phyloP scores from a whole-genome alignment of 176 grass and related monocot species.

The Carex pumila region DNA sequence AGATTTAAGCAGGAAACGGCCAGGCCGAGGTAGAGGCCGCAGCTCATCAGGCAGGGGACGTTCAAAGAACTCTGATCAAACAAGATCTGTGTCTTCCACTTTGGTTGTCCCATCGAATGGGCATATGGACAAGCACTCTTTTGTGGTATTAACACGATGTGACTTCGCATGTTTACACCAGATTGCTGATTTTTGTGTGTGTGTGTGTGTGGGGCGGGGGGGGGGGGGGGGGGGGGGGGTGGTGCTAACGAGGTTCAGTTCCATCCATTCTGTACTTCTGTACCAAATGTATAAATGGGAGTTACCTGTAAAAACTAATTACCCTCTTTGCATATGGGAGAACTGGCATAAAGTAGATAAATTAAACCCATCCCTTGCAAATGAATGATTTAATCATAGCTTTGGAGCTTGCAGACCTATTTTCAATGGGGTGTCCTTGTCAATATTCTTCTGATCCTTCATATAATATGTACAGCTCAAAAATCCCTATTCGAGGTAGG shows the following conservation, averaged over 20 bases:
- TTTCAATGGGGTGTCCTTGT: neutral
- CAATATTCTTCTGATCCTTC: neutral
- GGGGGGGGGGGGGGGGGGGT: neutral
- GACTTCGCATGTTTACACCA: neutral
- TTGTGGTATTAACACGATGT: constrained; percentile 34
- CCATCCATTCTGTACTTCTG: neutral
- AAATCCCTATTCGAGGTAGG: neutral
- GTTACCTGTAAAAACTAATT: neutral
- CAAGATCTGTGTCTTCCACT: constrained; percentile 26
- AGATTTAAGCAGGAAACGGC: constrained; percentile 64
- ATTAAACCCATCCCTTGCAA: neutral
- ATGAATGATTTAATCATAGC: neutral
- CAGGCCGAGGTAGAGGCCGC: constrained; percentile 80
- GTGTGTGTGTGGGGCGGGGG: neutral
- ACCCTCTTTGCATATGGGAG: neutral
- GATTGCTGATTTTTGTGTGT: neutral
- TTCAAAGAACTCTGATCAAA: constrained; percentile 63
- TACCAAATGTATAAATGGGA: neutral
- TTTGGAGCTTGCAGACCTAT: neutral
- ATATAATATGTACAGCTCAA: neutral
- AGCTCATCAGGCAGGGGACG: constrained; percentile 56
- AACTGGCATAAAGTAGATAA: neutral
- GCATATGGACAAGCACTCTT: constrained; percentile 55
- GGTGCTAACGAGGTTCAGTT: neutral
- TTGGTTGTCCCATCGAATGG: constrained; percentile 51